Base-by-base conservation (phyloP, 164 flowering plant genomes). In the Magnolia sinica region DNA sequence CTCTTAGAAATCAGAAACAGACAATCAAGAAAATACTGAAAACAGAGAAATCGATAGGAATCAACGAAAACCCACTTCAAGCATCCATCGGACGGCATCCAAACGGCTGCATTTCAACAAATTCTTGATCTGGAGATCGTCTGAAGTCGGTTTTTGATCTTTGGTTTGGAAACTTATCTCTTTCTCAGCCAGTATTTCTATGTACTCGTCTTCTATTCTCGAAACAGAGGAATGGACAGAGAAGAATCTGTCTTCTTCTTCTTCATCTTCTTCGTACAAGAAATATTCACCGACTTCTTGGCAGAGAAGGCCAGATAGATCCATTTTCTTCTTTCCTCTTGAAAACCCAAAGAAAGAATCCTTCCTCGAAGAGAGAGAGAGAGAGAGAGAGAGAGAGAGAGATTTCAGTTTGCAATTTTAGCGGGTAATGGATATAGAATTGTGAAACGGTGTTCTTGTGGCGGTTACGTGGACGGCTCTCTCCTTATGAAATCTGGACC, bases 21-120 rank as follows among this genome's bases (percentile, higher is more conserved):
- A 23, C 59, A 14, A 51, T 22, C 1, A 10, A 50, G 71, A 6
- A n/a, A 16, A 64, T 51, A 31, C 50, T 8, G 20, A 58, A 61
- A 80, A 22, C 29, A 68, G 51, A 71, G 74, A 71, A 75, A 66
- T 13, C 49, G 31, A 74, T 20, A 20, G n/a, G 63, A 22, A 75
- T 64, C n/a, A 68, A 11, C 16, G 64, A 64, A 4, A 65, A 84
- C 91, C 9, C 29, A 89, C 94, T 75, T 86, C 80, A 72, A 89
- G 77, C 80, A 91, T 85, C 93, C 94, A 92, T 70, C 79, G 69
- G 76, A 89, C 79, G 18, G 89, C 89, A 72, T 86, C 89, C 77
- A 84, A 81, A 10, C 94, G 91, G 74, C 86, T 89, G 55, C 77
- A 70, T 77, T 85, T 79, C 68, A 85, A 37, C 92, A 90, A 87